These are phyloP conservation scores for Chlamydomonas schloesseri DNA, from an alignment of 139 green algal genomes.

Conservation along the genomic window DNA sequence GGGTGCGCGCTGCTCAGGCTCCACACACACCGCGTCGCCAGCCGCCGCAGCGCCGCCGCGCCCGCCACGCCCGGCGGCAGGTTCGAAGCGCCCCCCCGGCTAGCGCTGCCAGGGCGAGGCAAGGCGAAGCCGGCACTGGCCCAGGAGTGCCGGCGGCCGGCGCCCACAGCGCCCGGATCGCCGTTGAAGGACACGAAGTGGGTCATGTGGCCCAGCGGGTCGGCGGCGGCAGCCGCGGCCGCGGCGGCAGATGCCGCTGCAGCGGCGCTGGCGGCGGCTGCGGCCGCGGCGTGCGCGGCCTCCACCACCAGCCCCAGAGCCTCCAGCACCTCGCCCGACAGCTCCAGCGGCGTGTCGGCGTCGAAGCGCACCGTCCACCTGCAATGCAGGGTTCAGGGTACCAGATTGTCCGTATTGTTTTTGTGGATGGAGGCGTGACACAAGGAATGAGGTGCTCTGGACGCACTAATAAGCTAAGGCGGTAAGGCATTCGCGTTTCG, in stretches of 20 bases:
- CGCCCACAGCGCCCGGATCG: not conserved
- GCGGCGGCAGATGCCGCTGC: conserved; percentile 21
- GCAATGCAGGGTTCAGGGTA: not conserved
- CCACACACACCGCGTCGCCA: conserved; percentile 41
- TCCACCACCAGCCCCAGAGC: conserved; percentile 33
- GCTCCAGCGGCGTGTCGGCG: conserved; percentile 40
- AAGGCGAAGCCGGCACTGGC: too few species aligned
- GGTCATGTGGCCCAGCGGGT: not conserved
- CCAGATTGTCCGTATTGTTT: not conserved
- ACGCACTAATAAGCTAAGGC: too few species aligned
- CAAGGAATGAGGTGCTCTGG: too few species aligned
- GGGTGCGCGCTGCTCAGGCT: conserved; percentile 45
- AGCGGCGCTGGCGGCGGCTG: conserved; percentile 20
- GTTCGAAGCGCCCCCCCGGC: too few species aligned
- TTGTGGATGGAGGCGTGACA: too few species aligned
- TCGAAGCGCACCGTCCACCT: conserved; percentile 51
- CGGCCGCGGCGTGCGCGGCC: not conserved
- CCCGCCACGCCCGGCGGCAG: too few species aligned
- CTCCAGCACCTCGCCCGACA: conserved; percentile 18
- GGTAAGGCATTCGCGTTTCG: too few species aligned
- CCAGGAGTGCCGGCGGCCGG: not conserved
- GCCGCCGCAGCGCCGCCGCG: conserved; percentile 23
- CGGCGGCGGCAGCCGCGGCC: not conserved
- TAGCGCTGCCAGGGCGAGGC: too few species aligned
- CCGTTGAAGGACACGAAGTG: not conserved